Evolutionary conservation across 306 rosid genomes (phyloP).

Genomic region (Dalbergia oliveri): DNA sequence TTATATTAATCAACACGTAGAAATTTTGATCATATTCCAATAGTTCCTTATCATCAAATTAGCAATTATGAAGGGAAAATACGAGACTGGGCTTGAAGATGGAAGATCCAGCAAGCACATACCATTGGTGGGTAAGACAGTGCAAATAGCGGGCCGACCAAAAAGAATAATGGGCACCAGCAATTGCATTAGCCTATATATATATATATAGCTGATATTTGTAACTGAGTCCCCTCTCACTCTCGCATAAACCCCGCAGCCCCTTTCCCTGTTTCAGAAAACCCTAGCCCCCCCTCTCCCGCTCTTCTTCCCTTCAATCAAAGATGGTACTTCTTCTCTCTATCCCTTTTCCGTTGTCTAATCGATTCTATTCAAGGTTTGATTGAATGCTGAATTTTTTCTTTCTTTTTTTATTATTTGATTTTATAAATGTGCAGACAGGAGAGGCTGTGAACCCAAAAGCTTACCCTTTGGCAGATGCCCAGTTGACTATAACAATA

Average conservation of each 20-base stretch:
- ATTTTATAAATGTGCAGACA: conserved; percentile 54
- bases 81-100: no score
- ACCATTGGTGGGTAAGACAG: neutral
- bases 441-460: conserved; percentile 88
- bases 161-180: neutral
- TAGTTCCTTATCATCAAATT: no score
- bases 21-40: no score
- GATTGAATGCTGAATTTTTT: neutral
- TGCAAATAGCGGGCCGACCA: neutral
- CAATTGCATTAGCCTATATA: no score
- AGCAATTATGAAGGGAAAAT: no score
- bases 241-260: neutral
- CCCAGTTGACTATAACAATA: conserved; percentile 79
- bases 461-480: conserved; percentile 88
- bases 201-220: no score
- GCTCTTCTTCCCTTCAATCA: neutral
- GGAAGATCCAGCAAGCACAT: no score
- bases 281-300: conserved; percentile 41
- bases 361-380: neutral
- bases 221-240: no score
- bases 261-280: neutral
- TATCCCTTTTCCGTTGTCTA: no score
- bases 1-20: no score
- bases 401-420: neutral
- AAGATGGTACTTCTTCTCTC: conserved; percentile 56